These are phyloP conservation scores for Russula compacta DNA, from an alignment of 768 basidiomycete species.

Conservation along the genomic window DNA sequence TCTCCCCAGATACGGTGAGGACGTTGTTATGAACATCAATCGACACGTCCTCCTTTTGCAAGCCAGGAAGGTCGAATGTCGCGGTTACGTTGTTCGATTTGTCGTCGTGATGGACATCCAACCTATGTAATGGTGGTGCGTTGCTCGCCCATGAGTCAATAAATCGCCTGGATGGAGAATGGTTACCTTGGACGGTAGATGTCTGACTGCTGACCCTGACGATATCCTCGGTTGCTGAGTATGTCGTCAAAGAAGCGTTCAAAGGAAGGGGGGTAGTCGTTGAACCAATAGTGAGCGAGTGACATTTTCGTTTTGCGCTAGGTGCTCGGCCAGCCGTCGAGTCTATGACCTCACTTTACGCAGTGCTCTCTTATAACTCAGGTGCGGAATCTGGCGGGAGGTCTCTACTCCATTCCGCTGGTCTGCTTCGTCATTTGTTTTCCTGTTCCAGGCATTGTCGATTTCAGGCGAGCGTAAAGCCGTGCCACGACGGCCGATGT, in stretches of 20 bases:
- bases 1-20: conserved; percentile 46
- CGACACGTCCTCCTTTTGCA: conserved; percentile 40
- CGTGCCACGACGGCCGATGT: too few relatives aligned
- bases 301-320: conserved; percentile 22
- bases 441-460: too few relatives aligned
- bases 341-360: neutral
- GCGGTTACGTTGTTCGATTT: conserved; percentile 43
- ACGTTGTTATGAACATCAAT: conserved; percentile 44
- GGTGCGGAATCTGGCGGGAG: too few relatives aligned
- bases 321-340: neutral
- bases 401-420: too few relatives aligned
- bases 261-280: conserved; percentile 32
- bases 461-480: too few relatives aligned
- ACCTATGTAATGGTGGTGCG: conserved; percentile 26
- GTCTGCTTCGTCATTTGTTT: too few relatives aligned
- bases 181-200: conserved; percentile 13
- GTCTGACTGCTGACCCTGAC: conserved; percentile 10
- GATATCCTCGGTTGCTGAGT: conserved; percentile 22
- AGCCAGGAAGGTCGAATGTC: conserved; percentile 49
- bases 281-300: conserved; percentile 32
- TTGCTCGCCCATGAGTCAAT: neutral
- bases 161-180: neutral
- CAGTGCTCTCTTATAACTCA: neutral
- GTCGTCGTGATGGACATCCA: conserved; percentile 46
- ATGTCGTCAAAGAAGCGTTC: conserved; percentile 38